Conservation (phyloP, 164 flowering plant species). For the Piper longum region DNA sequence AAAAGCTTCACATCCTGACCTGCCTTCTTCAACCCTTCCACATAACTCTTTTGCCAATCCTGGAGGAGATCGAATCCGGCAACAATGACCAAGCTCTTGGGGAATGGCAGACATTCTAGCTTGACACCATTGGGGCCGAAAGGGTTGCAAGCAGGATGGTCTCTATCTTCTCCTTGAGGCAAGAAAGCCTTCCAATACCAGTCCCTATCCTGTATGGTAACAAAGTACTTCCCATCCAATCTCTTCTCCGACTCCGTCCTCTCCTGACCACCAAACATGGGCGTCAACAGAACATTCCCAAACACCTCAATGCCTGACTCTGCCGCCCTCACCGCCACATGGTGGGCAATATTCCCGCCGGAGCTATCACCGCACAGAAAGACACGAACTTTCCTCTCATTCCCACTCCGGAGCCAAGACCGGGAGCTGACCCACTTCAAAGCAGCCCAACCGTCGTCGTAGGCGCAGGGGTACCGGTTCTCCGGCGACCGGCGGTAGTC, state of each 20-base stretch:
- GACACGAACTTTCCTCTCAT: constrained; percentile 47
- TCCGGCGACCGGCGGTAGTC: constrained; percentile 77
- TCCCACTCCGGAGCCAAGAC: constrained; percentile 50
- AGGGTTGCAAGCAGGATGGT: constrained; percentile 71
- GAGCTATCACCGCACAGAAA: constrained; percentile 78
- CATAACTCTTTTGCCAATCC: constrained; percentile 76
- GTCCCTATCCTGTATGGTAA: constrained; percentile 49
- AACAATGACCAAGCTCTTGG: constrained; percentile 71
- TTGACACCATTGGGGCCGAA: constrained; percentile 54
- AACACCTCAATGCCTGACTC: constrained; percentile 41
- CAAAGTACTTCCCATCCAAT: constrained; percentile 66
- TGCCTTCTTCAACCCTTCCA: constrained; percentile 47
- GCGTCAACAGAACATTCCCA: constrained; percentile 62
- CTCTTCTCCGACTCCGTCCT: constrained; percentile 65
- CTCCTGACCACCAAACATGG: constrained; percentile 69
- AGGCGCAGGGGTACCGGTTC: constrained; percentile 56
- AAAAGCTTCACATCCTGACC: constrained; percentile 57
- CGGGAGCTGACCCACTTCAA: constrained; percentile 56
- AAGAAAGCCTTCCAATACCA: constrained; percentile 89
- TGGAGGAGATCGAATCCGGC: constrained; percentile 66
- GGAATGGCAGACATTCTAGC: constrained; percentile 46
- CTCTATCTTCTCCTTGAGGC: constrained; percentile 62
- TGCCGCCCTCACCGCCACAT: constrained; percentile 42
- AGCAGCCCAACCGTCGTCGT: constrained; percentile 78
- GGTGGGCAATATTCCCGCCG: constrained; percentile 65